These are phyloP conservation scores for Solanum lycopersicoides DNA, from an alignment of 257 asterid genomes.

Conservation along the genomic window DNA sequence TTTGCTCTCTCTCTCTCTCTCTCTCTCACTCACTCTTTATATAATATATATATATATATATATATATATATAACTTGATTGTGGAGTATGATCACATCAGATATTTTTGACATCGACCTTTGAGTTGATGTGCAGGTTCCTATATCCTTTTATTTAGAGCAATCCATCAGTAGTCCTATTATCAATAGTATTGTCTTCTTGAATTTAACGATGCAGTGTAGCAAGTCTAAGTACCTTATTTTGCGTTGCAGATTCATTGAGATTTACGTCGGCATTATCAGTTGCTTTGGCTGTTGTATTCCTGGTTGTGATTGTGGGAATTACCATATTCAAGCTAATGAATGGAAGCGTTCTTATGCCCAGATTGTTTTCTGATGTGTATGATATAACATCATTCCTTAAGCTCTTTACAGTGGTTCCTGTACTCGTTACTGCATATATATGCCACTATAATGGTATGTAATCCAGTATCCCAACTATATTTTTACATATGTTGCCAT, in stretches of 20 bases:
- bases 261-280: constrained; percentile 90
- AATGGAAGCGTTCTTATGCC: constrained; percentile 69
- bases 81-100: neutral
- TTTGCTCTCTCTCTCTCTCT: no score
- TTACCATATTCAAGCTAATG: constrained; percentile 67
- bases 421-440: constrained; percentile 91
- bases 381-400: constrained; percentile 50
- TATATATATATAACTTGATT: neutral
- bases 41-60: no score
- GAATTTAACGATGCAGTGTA: neutral
- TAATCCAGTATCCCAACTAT: neutral
- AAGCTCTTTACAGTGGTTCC: constrained; percentile 92
- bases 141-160: neutral
- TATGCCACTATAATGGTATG: constrained; percentile 95
- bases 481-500: neutral
- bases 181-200: neutral
- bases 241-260: constrained; percentile 82
- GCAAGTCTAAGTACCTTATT: constrained; percentile 2
- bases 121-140: neutral
- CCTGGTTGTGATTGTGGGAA: constrained; percentile 77
- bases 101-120: neutral
- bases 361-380: constrained; percentile 66
- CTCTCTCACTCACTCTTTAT: no score
- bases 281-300: constrained; percentile 93
- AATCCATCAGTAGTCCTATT: neutral